Evolutionary conservation across 1,284 basidiomycete genomes (phyloP), one percentile per base, ranked within the genome.

Genomic region (Puccinia horiana): DNA sequence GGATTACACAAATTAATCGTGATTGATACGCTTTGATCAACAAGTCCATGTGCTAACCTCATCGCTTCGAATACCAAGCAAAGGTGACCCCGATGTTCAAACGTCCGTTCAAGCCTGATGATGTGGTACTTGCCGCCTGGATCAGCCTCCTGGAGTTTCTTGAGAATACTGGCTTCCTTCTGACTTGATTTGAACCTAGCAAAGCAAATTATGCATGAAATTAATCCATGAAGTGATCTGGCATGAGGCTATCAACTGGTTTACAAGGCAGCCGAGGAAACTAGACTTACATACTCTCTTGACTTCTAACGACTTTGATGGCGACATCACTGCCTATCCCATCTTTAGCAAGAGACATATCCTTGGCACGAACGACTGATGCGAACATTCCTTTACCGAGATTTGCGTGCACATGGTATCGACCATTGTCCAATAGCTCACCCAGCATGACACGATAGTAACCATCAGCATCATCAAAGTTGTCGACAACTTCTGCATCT

Each of bases 381-480:
- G 95, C 94, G 87, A 99, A 99, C 95, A 99, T 99, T 82, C 97
- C 97, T 87, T 96, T 96, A 47, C 97, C 97, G 16, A 99, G 89
- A 70, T 91, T 94, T 44, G 94, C 95, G 84, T 94, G 96, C 16
- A 99, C 94, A 86, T 98, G 95, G 87, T 98, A 99, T 65, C 93
- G 91, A 1, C 94, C 95, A 58, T 91, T 91, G 85, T 97, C 94
- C n/a, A 98, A 89, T 82, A 96, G 91, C 88, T 99, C 97, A 72
- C 96, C 97, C 6, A 98, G 90, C 73, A 96, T 95, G 83, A 97
- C 91, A 83, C 92, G 92, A 87, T 99, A 98, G 87, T 99, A 99
- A 0, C 97, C 97, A 87, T 99, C 97, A 0, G 92, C 86, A 87
- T 99, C 97, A 81, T 90, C 90, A 77, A 88, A 89, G 83, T 90